A percentile compares a stretch with the other conserved stretches of the same genome.
These are phyloP conservation scores for Kwoniella botswanensis DNA, from an alignment of 768 basidiomycete species.

Conservation along the genomic window DNA sequence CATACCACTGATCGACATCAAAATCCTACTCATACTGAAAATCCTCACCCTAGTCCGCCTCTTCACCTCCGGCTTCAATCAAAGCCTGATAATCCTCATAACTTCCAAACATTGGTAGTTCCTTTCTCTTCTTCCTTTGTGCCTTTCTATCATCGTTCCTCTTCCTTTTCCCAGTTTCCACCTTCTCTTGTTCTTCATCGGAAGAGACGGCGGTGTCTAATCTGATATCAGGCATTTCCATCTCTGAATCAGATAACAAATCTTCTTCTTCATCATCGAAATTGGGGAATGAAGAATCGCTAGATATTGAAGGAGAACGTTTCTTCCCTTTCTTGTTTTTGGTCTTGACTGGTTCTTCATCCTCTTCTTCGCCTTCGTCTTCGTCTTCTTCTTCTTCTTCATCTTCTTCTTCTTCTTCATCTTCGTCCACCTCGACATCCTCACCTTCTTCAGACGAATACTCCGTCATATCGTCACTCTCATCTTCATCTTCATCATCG, in stretches of 20 bases:
- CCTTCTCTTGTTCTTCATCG: constrained; percentile 43
- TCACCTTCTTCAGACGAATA: constrained; percentile 27
- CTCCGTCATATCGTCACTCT: constrained; percentile 20
- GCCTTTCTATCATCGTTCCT: constrained; percentile 59
- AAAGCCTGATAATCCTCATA: constrained; percentile 58
- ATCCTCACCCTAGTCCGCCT: constrained; percentile 44
- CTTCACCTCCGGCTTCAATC: constrained; percentile 55
- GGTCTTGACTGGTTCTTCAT: constrained; percentile 10
- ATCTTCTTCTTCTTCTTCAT: constrained; percentile 22
- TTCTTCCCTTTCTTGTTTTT: constrained; percentile 9
- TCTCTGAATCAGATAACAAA: constrained; percentile 42
- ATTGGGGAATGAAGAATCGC: constrained; percentile 57
- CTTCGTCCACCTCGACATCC: constrained; percentile 51
- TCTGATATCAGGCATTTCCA: constrained; percentile 54
- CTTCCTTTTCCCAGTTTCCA: constrained; percentile 59
- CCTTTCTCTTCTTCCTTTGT: constrained; percentile 69
- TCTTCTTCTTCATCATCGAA: constrained; percentile 56
- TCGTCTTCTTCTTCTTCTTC: constrained; percentile 44
- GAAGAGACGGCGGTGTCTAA: constrained; percentile 31
- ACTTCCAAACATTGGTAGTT: constrained; percentile 54
- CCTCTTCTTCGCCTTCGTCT: constrained; percentile 12
- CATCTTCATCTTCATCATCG: constrained; percentile 41
- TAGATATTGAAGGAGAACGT: constrained; percentile 29
- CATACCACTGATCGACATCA: no score
- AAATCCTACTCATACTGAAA: no score